Percentiles rank a stretch among this genome's conserved stretches.
Conservation (phyloP, 805 yeast species). For the Starmerella roubikii region DNA sequence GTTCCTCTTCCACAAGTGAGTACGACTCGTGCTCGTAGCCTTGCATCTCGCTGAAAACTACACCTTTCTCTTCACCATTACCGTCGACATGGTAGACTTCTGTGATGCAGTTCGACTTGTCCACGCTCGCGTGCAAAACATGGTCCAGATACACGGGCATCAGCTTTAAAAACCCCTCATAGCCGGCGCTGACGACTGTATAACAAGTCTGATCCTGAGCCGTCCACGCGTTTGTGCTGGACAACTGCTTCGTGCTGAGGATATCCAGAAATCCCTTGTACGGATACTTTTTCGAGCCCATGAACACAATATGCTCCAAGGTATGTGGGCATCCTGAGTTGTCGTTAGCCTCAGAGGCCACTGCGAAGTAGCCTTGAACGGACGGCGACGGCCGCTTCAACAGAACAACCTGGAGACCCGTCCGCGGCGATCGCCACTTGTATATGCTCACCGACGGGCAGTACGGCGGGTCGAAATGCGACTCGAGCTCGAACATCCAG, state of each 20-base stretch:
- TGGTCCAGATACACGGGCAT: constrained; percentile 88
- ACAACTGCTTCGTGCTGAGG: constrained; percentile 69
- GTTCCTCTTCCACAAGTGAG: constrained; percentile 35
- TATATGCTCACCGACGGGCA: constrained; percentile 18
- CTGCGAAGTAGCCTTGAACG: constrained; percentile 85
- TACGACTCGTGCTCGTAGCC: constrained; percentile 72
- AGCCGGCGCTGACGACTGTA: constrained; percentile 82
- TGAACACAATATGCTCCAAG: constrained; percentile 80
- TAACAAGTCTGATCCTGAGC: constrained; percentile 92
- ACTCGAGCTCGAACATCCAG: constrained; percentile 13
- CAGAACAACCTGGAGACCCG: constrained; percentile 71
- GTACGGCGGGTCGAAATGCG: constrained; percentile 18
- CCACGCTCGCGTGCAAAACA: constrained; percentile 65
- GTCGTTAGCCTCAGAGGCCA: constrained; percentile 78
- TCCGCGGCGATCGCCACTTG: constrained; percentile 65
- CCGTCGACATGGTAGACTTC: constrained; percentile 95
- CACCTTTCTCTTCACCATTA: constrained; percentile 83
- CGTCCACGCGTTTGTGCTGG: constrained; percentile 94
- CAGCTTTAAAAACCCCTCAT: constrained; percentile 79
- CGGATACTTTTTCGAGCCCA: constrained; percentile 85
- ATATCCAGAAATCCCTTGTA: constrained; percentile 84
- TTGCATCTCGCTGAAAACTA: constrained; percentile 94
- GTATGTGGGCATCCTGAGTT: constrained; percentile 95
- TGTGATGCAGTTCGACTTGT: constrained; percentile 81
- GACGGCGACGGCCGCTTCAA: constrained; percentile 73